Evolutionary conservation across 176 grass and related monocot species (phyloP).

Genomic region (Hordeum vulgare): MorexV3_pseudomolecules_assembly NC_058522.1:563763025-563763524

Average conservation of each 20-base stretch:
- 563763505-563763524: not conserved
- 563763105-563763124: not conserved
- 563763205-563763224: not conserved
- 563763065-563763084: not conserved
- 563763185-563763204: no score
- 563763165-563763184: no score
- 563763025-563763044: not conserved
- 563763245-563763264: not conserved
- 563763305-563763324: not conserved
- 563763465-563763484: not conserved
- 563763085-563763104: not conserved
- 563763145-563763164: not conserved
- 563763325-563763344: not conserved
- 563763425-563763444: no score
- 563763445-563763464: not conserved
- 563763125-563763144: not conserved
- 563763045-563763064: constrained; percentile 6
- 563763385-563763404: no score
- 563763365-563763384: no score
- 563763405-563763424: no score
- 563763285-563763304: not conserved
- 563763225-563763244: not conserved
- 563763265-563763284: not conserved
- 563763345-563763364: not conserved
- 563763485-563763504: not conserved